Evolutionary conservation across 164 flowering plant species (phyloP), one percentile per base, ranked within the genome.

Genomic region (Macadamia tetraphylla): DNA sequence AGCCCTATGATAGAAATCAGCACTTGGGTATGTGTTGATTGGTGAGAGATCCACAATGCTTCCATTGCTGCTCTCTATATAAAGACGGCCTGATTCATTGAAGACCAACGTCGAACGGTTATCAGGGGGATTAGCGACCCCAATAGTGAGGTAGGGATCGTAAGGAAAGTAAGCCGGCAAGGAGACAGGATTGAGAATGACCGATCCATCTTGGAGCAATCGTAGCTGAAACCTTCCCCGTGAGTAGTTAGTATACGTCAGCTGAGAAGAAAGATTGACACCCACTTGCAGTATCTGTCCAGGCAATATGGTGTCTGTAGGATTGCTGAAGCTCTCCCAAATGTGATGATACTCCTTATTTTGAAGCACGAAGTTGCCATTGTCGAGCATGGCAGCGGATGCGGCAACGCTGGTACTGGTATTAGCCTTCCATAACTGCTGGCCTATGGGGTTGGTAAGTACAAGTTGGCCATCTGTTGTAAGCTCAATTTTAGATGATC

Each of bases 381-480:
- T 57, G 59, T 57, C 30, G 30, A 57, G 59, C 59, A 57, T 57
- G 30, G 29, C 59, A 18, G 17, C 59, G 30, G 3, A 57, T 0
- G 59, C 3, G 30, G 6, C 59, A 3, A 1, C 30, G 23, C 30
- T 29, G 40, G 40, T 2, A 29, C 1, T 23, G 59, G 10, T 7
- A n/a, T 57, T 30, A 6, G 59, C 29, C 30, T 57, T 57, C 59
- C 59, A 57, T 57, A 57, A n/a, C 10, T 57, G 18, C 15, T 11
- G 57, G 57, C 57, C 17, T 23, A 23, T 23, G 15, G 57, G 57
- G 15, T 53, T 17, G 18, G n/a, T 1, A 17, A 53, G 68, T 65
- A 10, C 53, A 76, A 4, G 46, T 2, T 60, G 72, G 71, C 44
- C 77, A 44, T 0, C 73, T 80, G 29, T 64, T 69, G 75, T 90